Percentiles rank a stretch among this genome's conserved stretches.
Conservation (phyloP, 78 protist species). For the Polysphondylium violaceum region DNA sequence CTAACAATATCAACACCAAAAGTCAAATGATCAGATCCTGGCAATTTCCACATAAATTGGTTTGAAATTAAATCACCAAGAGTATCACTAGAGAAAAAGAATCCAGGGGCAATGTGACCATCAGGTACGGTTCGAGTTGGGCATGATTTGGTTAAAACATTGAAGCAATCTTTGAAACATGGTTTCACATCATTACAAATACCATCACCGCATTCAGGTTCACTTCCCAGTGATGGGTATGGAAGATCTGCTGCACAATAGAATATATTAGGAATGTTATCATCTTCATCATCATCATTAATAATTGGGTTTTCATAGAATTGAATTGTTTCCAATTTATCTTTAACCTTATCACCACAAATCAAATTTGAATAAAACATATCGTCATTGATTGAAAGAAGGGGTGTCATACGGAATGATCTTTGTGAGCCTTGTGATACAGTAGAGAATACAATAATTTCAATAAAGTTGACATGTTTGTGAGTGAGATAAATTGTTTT, state of each 20-base stretch:
- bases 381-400: too few species aligned
- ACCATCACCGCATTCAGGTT: conserved; percentile 39
- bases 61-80: not conserved
- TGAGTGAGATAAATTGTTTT: too few species aligned
- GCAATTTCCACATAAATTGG: not conserved
- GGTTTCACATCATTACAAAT: not conserved
- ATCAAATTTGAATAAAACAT: not conserved
- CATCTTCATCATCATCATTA: not conserved
- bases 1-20: conserved; percentile 2
- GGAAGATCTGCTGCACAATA: too few species aligned
- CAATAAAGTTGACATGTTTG: too few species aligned
- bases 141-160: not conserved
- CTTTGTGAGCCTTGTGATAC: too few species aligned
- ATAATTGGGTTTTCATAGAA: too few species aligned
- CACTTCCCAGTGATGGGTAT: too few species aligned
- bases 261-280: not conserved
- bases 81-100: not conserved
- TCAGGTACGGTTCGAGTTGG: not conserved
- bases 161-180: conserved; percentile 17
- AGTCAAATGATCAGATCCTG: conserved; percentile 6
- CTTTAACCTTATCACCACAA: not conserved
- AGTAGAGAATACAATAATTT: too few species aligned
- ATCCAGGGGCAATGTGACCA: not conserved
- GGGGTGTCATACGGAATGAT: too few species aligned
- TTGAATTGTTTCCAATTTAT: not conserved